Conservation (phyloP, 768 basidiomycete species). For the Suillus subluteus region DNA sequence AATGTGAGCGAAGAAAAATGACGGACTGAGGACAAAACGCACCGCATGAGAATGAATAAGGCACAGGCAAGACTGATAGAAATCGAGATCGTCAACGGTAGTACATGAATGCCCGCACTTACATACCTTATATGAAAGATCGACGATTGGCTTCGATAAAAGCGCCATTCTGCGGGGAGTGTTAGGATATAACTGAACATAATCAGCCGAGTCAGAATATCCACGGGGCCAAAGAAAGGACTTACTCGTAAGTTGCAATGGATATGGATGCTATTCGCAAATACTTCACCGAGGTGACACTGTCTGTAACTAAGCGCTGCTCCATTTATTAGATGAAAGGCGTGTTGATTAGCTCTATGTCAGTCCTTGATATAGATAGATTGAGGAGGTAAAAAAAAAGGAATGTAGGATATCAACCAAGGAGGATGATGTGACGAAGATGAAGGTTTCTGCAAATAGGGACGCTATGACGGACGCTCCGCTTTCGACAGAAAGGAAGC, state of each 20-base stretch:
- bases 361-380: background rate
- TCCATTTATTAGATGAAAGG: constrained; percentile 2
- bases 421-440: background rate
- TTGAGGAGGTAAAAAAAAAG: background rate
- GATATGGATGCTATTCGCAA: constrained; percentile 40
- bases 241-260: constrained; percentile 44
- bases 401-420: background rate
- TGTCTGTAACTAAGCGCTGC: constrained; percentile 4
- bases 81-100: constrained; percentile 1
- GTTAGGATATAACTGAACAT: constrained; percentile 34
- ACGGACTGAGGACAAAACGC: background rate
- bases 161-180: constrained; percentile 37
- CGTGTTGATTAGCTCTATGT: background rate
- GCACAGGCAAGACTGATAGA: constrained; percentile 29
- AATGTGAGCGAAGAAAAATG: background rate
- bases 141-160: constrained; percentile 34
- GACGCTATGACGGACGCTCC: background rate
- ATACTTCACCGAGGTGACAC: constrained; percentile 30
- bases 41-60: constrained; percentile 36
- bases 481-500: background rate
- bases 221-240: constrained; percentile 3
- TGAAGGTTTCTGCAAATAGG: background rate
- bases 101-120: background rate
- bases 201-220: background rate
- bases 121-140: constrained; percentile 33